These are phyloP conservation scores for Clonostachys rosea DNA, from an alignment of 2,329 filamentous ascomycete species.

Conservation along the genomic window DNA sequence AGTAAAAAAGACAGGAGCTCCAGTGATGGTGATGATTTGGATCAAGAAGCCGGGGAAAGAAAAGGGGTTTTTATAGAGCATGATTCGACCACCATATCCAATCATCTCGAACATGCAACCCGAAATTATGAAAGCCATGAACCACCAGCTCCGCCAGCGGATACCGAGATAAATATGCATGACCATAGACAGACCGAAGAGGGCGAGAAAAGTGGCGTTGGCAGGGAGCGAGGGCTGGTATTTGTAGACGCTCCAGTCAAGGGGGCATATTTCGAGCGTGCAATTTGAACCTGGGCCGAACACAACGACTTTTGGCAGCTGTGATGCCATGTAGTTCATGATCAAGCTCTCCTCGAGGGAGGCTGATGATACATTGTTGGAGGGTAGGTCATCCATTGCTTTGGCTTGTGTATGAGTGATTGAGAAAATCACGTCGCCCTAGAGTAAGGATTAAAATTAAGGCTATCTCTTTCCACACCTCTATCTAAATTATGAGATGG, in stretches of 20 bases:
- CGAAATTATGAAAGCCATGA: conserved; percentile 40
- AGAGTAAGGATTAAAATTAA: too few species aligned
- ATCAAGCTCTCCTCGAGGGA: too few species aligned
- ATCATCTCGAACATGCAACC: conserved; percentile 55
- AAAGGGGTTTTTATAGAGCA: conserved; percentile 53
- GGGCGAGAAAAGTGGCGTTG: conserved; percentile 33
- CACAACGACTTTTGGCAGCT: too few species aligned
- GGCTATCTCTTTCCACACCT: too few species aligned
- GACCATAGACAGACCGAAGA: conserved; percentile 40
- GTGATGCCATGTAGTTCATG: too few species aligned
- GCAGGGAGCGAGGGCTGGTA: conserved; percentile 39
- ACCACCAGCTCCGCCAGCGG: conserved; percentile 34
- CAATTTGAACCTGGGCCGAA: conserved; percentile 45
- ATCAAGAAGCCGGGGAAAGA: conserved; percentile 54
- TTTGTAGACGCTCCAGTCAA: conserved; percentile 37
- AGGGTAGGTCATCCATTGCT: too few species aligned
- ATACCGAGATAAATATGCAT: conserved; percentile 34
- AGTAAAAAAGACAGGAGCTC: conserved; percentile 34
- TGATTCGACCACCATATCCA: conserved; percentile 56
- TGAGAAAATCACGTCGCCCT: too few species aligned
- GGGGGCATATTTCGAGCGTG: conserved; percentile 39
- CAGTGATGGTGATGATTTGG: conserved; percentile 48
- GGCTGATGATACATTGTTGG: too few species aligned
- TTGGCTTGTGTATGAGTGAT: too few species aligned
- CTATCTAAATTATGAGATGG: too few species aligned